phyloP scores from a whole-genome alignment of 371 early-diverging fungal species.

The Neoconidiobolus thromboides region DNA sequence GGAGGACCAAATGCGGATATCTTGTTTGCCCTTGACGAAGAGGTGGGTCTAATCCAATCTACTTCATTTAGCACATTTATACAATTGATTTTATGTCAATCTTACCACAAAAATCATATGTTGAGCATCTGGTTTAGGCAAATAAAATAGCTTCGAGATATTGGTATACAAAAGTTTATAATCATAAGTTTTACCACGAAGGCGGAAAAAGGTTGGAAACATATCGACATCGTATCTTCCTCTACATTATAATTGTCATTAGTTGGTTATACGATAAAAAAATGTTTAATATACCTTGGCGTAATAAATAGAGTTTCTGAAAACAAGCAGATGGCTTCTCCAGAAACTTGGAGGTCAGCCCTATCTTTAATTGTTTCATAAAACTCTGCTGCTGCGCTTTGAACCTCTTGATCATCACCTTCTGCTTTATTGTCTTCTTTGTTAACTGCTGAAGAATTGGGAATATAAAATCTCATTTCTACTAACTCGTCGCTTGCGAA shows the following conservation, averaged over 20 bases:
- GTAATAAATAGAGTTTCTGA: constrained; percentile 76
- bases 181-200: constrained; percentile 95
- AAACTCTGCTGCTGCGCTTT: constrained; percentile 59
- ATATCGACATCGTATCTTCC: constrained; percentile 93
- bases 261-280: constrained; percentile 3
- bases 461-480: constrained; percentile 85
- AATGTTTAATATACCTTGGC: constrained; percentile 33
- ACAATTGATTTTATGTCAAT: neutral
- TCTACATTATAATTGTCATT: constrained; percentile 12
- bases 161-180: constrained; percentile 83
- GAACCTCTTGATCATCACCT: constrained; percentile 23
- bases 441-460: constrained; percentile 42
- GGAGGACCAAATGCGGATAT: constrained; percentile 93
- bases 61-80: neutral
- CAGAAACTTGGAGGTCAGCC: constrained; percentile 68
- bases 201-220: constrained; percentile 74
- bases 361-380: constrained; percentile 82
- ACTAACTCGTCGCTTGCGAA: constrained; percentile 54
- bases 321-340: constrained; percentile 80
- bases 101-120: constrained; percentile 72
- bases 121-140: constrained; percentile 85
- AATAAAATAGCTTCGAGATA: constrained; percentile 64
- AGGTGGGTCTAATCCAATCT: constrained; percentile 89
- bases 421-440: constrained; percentile 27
- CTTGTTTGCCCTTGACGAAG: constrained; percentile 97